Percentiles rank a stretch among this genome's conserved stretches.
Conservation (phyloP, 495 filamentous ascomycete species). For the Podospora pseudocomata region DNA sequence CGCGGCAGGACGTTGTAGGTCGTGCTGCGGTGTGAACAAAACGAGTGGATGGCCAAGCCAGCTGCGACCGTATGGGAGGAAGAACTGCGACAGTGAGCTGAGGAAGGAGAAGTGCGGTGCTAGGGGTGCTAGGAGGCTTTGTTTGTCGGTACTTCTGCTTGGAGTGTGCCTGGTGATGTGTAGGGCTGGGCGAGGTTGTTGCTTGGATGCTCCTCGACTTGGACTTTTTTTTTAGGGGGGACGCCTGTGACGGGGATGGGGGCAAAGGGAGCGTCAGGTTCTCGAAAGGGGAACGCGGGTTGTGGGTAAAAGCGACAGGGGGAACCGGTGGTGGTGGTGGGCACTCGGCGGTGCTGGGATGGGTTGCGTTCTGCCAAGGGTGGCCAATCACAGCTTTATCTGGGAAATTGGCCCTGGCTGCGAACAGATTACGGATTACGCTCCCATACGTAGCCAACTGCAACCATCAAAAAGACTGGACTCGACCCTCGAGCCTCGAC, state of each 20-base stretch:
- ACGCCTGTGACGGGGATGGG: not conserved
- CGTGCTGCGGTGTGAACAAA: conserved; percentile 16
- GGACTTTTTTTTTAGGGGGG: conserved; percentile 20
- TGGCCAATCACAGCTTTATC: conserved; percentile 23
- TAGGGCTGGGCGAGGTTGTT: conserved; percentile 5
- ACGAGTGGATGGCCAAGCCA: conserved; percentile 39
- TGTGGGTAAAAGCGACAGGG: conserved; percentile 8
- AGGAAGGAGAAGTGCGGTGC: not conserved
- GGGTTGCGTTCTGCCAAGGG: conserved; percentile 11
- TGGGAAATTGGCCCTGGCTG: conserved; percentile 31
- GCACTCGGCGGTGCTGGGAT: conserved; percentile 9
- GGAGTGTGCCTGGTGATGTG: not conserved
- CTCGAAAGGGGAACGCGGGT: conserved; percentile 11
- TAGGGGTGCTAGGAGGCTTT: not conserved
- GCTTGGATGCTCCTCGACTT: conserved; percentile 9
- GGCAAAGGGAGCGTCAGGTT: not conserved
- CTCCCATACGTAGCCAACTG: not conserved
- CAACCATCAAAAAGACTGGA: not conserved
- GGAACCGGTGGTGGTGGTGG: conserved; percentile 10
- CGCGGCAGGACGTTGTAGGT: conserved; percentile 6
- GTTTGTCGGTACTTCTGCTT: not conserved
- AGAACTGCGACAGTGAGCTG: conserved; percentile 9
- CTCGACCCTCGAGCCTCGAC: not conserved
- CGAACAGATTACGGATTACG: conserved; percentile 13
- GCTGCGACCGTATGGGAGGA: conserved; percentile 20